These are phyloP conservation scores for Citrus sp. DNA, from an alignment of 345 rosid species.

Conservation along the genomic window DNA sequence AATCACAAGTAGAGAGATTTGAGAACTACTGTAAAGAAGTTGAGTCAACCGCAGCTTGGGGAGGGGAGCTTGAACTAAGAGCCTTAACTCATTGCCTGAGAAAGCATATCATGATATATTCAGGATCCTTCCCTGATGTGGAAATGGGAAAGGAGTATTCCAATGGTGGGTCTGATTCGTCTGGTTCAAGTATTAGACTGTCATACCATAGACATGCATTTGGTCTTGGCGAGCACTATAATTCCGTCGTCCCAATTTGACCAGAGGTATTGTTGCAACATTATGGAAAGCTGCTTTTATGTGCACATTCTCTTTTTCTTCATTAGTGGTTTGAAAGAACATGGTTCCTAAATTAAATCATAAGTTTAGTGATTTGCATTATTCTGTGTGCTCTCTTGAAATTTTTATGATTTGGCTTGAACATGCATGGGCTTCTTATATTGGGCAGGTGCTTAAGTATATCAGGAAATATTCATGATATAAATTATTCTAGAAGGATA, in stretches of 20 bases:
- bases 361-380: not conserved
- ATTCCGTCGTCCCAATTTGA: constrained; percentile 43
- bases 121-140: constrained; percentile 67
- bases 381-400: not conserved
- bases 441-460: no score
- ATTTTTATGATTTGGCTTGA: not conserved
- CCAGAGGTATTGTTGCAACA: not conserved
- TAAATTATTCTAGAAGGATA: no score
- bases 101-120: constrained; percentile 51
- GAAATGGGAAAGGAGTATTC: constrained; percentile 72
- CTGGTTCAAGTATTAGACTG: constrained; percentile 29
- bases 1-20: constrained; percentile 41
- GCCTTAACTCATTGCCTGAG: constrained; percentile 60
- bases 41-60: constrained; percentile 70
- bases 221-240: constrained; percentile 70
- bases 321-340: not conserved
- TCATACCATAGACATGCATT: constrained; percentile 69
- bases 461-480: no score
- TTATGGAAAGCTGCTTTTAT: not conserved
- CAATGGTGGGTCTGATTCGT: constrained; percentile 17
- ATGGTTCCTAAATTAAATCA: not conserved
- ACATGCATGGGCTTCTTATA: no score
- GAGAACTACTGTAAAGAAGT: constrained; percentile 59
- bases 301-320: not conserved
- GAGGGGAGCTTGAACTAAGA: constrained; percentile 64